Percentiles rank a stretch among this genome's conserved stretches.
Evolutionary conservation across 164 flowering plant species (phyloP).

Genomic region (Kalanchoe fedtschenkoi): DNA sequence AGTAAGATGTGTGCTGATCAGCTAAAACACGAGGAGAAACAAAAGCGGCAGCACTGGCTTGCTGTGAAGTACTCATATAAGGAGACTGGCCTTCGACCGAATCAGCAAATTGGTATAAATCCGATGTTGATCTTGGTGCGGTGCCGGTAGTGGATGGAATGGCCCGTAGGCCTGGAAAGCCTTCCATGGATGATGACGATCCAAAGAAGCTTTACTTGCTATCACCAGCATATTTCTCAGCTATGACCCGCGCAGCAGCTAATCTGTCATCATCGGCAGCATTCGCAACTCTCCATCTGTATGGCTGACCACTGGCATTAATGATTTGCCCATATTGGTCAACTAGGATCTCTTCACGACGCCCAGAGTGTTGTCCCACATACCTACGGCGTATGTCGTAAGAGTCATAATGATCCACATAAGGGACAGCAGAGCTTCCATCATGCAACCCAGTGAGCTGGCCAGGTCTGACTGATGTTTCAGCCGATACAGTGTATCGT

Average conservation of each 20-base stretch:
- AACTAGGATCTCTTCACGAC: neutral
- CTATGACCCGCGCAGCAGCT: neutral
- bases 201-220: neutral
- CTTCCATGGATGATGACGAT: neutral
- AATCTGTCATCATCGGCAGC: neutral
- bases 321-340: neutral
- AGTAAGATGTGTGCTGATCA: neutral
- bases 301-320: neutral
- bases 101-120: conserved; percentile 1
- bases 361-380: neutral
- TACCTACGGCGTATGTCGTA: neutral
- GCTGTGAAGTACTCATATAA: neutral
- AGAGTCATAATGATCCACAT: neutral
- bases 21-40: neutral
- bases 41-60: neutral
- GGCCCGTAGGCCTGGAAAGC: neutral
- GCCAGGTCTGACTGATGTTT: neutral
- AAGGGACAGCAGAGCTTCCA: neutral
- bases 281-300: neutral
- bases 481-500: conserved; percentile 1
- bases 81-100: neutral
- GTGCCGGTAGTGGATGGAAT: neutral
- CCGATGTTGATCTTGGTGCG: neutral
- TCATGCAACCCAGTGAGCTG: neutral
- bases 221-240: conserved; percentile 1